Percentiles rank a stretch among this genome's conserved stretches.
Evolutionary conservation across 306 rosid species (phyloP).

Genomic region (Prunus mongolica): DNA sequence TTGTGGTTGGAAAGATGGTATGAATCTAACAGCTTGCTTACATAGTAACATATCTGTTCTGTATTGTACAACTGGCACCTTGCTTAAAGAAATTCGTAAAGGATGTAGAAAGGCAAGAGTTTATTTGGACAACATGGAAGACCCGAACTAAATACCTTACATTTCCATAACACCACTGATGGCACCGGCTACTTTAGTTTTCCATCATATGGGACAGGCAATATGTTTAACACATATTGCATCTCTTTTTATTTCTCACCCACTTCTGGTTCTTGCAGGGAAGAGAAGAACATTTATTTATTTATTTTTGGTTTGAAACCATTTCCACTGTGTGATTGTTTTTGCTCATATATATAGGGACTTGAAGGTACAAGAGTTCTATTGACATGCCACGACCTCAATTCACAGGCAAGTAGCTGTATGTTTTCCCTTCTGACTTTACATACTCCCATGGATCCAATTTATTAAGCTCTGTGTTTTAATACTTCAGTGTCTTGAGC

Average conservation of each 20-base stretch:
- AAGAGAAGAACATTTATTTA: background rate
- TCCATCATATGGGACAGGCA: background rate
- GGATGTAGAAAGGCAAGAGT: background rate
- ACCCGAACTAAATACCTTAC: background rate
- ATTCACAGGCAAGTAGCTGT: slow-evolving; percentile 54
- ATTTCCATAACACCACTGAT: background rate
- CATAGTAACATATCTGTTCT: background rate
- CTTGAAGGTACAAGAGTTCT: slow-evolving; percentile 63
- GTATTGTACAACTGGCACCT: background rate
- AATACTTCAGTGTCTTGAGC: slow-evolving; percentile 49
- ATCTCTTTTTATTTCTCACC: background rate
- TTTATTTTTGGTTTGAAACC: background rate
- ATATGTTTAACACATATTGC: background rate
- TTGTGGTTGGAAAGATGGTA: background rate
- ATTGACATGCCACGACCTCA: slow-evolving; percentile 71
- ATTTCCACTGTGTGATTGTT: background rate
- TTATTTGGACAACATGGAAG: background rate
- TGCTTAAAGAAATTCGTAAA: background rate
- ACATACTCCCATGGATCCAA: slow-evolving; percentile 12
- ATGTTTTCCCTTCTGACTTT: slow-evolving; percentile 15
- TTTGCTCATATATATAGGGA: slow-evolving; percentile 42
- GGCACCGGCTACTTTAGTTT: background rate
- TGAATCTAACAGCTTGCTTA: background rate
- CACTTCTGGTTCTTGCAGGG: background rate
- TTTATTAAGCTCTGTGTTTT: slow-evolving; percentile 5